These are phyloP conservation scores for Diaporthe sp. DNA, from an alignment of 2,329 filamentous ascomycete genomes.

Conservation along the genomic window DNA sequence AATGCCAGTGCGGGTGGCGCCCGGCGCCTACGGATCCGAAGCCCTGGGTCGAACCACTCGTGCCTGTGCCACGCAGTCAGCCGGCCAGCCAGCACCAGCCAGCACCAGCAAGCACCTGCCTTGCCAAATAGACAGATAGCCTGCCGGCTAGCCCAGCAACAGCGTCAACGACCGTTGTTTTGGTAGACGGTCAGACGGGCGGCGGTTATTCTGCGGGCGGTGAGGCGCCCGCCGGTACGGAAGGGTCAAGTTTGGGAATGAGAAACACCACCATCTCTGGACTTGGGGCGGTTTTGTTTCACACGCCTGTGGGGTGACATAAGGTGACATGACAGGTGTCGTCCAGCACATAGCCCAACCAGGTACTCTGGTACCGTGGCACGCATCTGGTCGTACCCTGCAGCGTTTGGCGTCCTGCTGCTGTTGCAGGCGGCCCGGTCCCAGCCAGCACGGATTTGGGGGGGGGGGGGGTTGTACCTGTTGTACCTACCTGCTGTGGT, in stretches of 20 bases:
- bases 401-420: not conserved
- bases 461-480: not conserved
- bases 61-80: not conserved
- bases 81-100: too few relatives aligned
- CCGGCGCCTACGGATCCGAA: conserved; percentile 30
- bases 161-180: conserved; percentile 1
- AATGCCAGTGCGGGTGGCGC: conserved; percentile 22
- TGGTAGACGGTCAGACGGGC: conserved; percentile 18
- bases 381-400: not conserved
- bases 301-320: conserved; percentile 25
- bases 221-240: not conserved
- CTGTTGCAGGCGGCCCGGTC: conserved; percentile 5
- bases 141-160: conserved; percentile 15
- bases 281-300: conserved; percentile 11
- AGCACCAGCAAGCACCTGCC: not conserved
- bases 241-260: not conserved
- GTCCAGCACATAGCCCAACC: not conserved
- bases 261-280: not conserved
- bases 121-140: not conserved
- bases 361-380: not conserved
- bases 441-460: not conserved
- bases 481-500: too few relatives aligned
- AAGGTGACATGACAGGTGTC: conserved; percentile 10
- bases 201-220: conserved; percentile 5
- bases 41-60: conserved; percentile 19